Base-by-base conservation (phyloP, 2,329 filamentous ascomycete genomes). In the Xylariaceae sp. region DNA sequence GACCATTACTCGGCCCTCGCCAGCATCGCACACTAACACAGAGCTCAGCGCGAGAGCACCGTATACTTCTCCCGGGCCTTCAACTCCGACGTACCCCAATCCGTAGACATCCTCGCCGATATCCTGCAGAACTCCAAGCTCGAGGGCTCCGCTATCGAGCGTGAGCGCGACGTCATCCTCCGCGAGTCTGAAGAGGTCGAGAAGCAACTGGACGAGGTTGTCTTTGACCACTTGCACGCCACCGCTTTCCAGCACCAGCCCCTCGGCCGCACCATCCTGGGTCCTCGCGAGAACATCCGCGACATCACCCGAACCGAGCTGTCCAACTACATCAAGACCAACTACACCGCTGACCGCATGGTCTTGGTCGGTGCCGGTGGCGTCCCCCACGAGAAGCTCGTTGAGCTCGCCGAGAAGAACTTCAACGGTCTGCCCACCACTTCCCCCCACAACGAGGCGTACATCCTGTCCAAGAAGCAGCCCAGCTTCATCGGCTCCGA, bases 51-150 rank as follows among this genome's bases (percentile, higher is more conserved):
- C 73, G 94, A 99, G 76, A 97, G 96, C 83, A 99, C 94, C 66
- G 94, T 99, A 69, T 99, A 99, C 83, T 99, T 97, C 75, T 94
- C 94, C 75, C 96, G 97, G 80, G 87, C 92, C 59, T 96, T 99
- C 81, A 99, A 99, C 80, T 85, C 87, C 74, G 92, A 99, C 71
- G 90, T 97, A 55, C 91, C 91, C 66, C 88, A 91, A 72, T 89
- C 89, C 69, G 94, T 99, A 73, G 90, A 99, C 74, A 97, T 99
- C 67, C 89, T 99, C 55, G 88, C 94, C 79, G 94, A 99, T 71
- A 99, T 99, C 70, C 89, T 99, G 56, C 94, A 97, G 75, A 95
- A 99, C 85, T 97, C 94, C 62, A 96, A 95, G 80, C 90, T 99
- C 70, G 94, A 99, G 77, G 77, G 84, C 67, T 77, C 82, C 51